Percentiles rank a stretch among this genome's conserved stretches.
These are phyloP conservation scores for Iberis pinnata DNA, from an alignment of 345 rosid species.

Conservation along the genomic window DNA sequence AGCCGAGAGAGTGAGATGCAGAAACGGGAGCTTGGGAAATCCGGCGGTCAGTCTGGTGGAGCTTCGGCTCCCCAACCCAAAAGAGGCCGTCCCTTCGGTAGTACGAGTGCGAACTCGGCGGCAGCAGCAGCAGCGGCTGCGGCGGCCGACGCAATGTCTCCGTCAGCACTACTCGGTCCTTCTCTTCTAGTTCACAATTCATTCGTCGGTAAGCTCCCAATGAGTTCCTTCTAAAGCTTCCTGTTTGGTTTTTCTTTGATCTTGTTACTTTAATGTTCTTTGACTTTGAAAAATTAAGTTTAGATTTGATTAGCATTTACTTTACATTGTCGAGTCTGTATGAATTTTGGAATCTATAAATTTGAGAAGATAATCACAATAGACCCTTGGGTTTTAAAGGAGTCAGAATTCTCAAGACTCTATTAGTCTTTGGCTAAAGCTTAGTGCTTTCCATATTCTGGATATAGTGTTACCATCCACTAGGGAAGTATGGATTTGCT, in stretches of 20 bases:
- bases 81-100: slow-evolving; percentile 90
- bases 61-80: slow-evolving; percentile 52
- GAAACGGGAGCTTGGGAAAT: slow-evolving; percentile 74
- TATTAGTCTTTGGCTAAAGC: slow-evolving; percentile 3
- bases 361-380: neutral
- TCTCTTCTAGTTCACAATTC: slow-evolving; percentile 84
- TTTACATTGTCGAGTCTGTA: neutral
- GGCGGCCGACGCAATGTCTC: slow-evolving; percentile 58
- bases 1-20: slow-evolving; percentile 49
- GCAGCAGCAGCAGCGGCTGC: slow-evolving; percentile 39
- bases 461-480: neutral
- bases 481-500: neutral
- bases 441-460: no score
- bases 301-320: neutral
- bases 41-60: slow-evolving; percentile 65
- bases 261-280: neutral
- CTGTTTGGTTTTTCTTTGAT: neutral
- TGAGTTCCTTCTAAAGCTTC: neutral
- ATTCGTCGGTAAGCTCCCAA: slow-evolving; percentile 52
- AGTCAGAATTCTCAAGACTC: neutral
- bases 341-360: neutral
- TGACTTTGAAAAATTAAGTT: no score
- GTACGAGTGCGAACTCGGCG: slow-evolving; percentile 40
- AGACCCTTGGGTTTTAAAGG: neutral
- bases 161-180: slow-evolving; percentile 71